phyloP scores from a whole-genome alignment of 495 filamentous ascomycete species.

The Amorphotheca resinae region DNA sequence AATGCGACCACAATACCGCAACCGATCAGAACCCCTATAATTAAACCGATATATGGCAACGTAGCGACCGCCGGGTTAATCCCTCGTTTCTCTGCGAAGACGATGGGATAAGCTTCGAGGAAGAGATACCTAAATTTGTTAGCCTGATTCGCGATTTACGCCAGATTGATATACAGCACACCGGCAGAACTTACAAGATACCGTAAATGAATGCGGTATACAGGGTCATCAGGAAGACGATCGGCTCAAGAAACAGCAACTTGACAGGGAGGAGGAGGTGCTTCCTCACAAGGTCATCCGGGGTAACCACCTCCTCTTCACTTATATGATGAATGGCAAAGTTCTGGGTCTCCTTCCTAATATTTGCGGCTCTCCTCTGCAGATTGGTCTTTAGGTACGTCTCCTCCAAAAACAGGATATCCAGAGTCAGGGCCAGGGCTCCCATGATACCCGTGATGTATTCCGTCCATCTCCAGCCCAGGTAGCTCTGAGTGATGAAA shows the following conservation, averaged over 20 bases:
- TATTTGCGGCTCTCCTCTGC: conserved; percentile 46
- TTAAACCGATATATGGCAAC: conserved; percentile 8
- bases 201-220: conserved; percentile 40
- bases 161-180: too few relatives aligned
- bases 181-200: too few relatives aligned
- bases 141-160: too few relatives aligned
- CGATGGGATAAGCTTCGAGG: conserved; percentile 59
- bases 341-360: conserved; percentile 50
- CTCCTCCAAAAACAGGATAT: conserved; percentile 51
- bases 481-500: conserved; percentile 44
- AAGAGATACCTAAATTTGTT: conserved; percentile 16
- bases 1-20: conserved; percentile 49
- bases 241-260: conserved; percentile 55
- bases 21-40: conserved; percentile 39
- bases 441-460: conserved; percentile 37
- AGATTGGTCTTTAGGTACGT: conserved; percentile 47
- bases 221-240: conserved; percentile 58
- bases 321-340: conserved; percentile 57
- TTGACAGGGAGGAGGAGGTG: conserved; percentile 48
- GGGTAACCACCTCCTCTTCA: conserved; percentile 51
- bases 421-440: conserved; percentile 40
- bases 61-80: conserved; percentile 9
- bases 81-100: conserved; percentile 38
- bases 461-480: conserved; percentile 56
- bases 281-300: conserved; percentile 34